Evolutionary conservation across 352 stramenopile species (phyloP), one percentile per base, ranked within the genome.

Genomic region (Lagenidium giganteum): DNA sequence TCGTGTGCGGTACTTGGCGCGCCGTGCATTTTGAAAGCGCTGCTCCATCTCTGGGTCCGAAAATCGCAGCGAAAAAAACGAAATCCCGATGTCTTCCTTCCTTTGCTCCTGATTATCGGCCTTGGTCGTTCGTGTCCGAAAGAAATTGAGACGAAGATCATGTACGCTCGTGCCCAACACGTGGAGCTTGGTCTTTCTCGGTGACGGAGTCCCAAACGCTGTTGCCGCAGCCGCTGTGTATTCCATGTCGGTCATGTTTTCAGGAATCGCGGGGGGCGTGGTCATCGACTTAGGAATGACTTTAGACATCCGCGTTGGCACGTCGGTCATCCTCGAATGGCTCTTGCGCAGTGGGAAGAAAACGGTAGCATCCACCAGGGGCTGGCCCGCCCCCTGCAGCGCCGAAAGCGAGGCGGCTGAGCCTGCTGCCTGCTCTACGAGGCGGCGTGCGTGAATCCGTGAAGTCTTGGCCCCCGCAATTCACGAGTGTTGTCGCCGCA

Each of bases 51-150:
- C 61, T 11, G 30, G 32, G 46, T 90, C 83, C 25, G 70, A 70
- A 41, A 93, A 89, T 13, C 60, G 70, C 4, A 93, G 60, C 18
- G 73, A 87, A 26, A 85, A 37, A 37, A 89, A 61, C 0, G 70
- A 87, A 36, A 90, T 89, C 14, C 76, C 64, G 42, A 91, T 86
- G 42, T 87, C 81, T 42, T 90, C 81, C n/a, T 81, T 69, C 37
- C 74, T 76, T 44, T 60, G 75, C 9, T 66, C 49, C 7, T 37
- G 31, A 5, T 29, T 22, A 4, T 47, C 55, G 17, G 42, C 31
- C 16, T 64, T 81, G 39, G 54, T 40, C 5, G 34, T 55, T 25
- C 60, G 66, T 42, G 60, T 66, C 14, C 71, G 65, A 42, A 90
- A 87, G 24, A 87, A 76, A 47, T 87, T 87, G 31, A 85, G 58